Conservation (phyloP, 2,329 filamentous ascomycete genomes). For the Alternaria alternata region DNA sequence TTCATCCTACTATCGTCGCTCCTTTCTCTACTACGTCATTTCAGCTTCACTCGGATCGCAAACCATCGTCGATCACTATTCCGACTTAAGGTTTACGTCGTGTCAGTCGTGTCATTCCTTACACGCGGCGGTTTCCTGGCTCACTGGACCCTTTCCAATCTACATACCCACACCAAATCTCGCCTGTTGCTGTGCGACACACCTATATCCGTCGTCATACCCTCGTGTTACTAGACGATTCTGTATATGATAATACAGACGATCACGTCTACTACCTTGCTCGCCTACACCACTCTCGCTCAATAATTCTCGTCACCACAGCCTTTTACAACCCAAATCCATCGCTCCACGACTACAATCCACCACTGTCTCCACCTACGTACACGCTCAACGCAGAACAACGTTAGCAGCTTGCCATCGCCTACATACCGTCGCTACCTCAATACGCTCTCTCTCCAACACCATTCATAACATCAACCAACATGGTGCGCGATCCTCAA, state of each 20-base stretch:
- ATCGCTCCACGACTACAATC: background rate
- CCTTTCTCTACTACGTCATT: constrained; percentile 8
- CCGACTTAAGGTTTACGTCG: constrained; percentile 1
- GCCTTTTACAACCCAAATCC: background rate
- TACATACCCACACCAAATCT: constrained; percentile 27
- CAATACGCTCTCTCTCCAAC: constrained; percentile 1
- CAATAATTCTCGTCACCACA: background rate
- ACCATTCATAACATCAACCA: constrained; percentile 6
- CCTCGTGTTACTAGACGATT: constrained; percentile 3
- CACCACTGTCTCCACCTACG: background rate
- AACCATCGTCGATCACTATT: constrained; percentile 4
- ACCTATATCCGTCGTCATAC: constrained; percentile 3
- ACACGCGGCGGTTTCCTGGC: constrained; percentile 10
- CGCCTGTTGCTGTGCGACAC: constrained; percentile 27
- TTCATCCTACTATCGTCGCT: constrained; percentile 17
- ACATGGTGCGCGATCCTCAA: constrained; percentile 64
- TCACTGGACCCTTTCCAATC: constrained; percentile 6
- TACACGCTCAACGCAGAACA: background rate
- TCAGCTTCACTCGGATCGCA: background rate
- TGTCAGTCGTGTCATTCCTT: background rate
- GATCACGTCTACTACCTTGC: background rate
- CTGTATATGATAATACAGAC: constrained; percentile 1
- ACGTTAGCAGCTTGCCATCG: background rate
- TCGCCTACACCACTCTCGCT: background rate
- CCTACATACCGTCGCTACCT: background rate